phyloP scores from a whole-genome alignment of 208 protist genomes.

The Acanthamoeba sp. region DNA sequence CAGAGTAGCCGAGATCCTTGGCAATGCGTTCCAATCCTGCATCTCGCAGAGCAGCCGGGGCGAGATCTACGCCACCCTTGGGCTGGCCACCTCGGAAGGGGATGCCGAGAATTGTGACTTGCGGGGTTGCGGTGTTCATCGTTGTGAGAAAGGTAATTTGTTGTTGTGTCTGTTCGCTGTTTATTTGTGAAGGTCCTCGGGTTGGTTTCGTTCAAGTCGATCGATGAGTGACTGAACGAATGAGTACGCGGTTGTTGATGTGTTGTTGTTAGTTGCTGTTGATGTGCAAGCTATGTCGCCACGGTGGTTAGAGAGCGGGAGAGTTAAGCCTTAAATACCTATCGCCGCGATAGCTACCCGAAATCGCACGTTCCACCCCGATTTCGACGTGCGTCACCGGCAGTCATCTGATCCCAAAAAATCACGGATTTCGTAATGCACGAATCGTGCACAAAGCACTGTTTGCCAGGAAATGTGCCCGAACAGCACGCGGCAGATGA shows the following conservation, averaged over 20 bases:
- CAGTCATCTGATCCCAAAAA: background rate
- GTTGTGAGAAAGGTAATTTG: background rate
- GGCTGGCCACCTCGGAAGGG: constrained; percentile 58
- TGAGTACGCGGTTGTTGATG: background rate
- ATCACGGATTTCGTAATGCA: too few species aligned
- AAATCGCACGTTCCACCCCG: background rate
- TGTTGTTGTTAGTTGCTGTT: background rate
- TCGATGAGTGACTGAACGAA: background rate
- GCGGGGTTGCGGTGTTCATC: constrained; percentile 3
- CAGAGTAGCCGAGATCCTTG: background rate
- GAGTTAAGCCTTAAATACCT: background rate
- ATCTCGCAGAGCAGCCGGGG: background rate
- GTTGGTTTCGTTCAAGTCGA: background rate
- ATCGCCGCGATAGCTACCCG: background rate
- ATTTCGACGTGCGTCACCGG: background rate
- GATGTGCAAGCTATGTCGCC: background rate
- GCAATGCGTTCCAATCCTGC: background rate
- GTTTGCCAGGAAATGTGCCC: too few species aligned
- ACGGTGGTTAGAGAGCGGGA: background rate
- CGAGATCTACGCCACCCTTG: constrained; percentile 48
- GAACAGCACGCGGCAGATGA: too few species aligned
- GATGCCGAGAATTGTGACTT: constrained; percentile 16
- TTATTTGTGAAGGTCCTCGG: background rate
- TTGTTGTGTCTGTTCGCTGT: background rate
- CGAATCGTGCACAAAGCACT: too few species aligned